Base-by-base conservation (phyloP, 306 rosid genomes). In the Vachellia pachyceras region DNA sequence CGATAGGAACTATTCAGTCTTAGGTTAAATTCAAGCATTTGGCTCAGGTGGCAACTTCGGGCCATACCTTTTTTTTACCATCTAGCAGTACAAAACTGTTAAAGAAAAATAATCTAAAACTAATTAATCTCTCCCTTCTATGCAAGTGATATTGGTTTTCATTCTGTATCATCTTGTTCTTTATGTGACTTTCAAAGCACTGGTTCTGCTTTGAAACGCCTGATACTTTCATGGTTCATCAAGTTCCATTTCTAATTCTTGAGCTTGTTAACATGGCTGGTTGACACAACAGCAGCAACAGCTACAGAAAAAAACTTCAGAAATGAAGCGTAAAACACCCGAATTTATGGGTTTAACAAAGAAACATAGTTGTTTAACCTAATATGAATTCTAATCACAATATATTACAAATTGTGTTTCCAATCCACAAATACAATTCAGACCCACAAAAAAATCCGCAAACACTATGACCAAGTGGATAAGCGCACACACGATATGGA, bases 321-420 rank as follows among this genome's bases (percentile, higher is more conserved):
- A 7, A 39, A 18, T 40, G 50, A 67, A 67, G 40, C 10, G 12
- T 67, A 40, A 39, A 37, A 66, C 14, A 20, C 72, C 10, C 23
- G 9, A 39, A 67, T 67, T n/a, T 2, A 29, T 29, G 33, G 33
- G 33, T 29, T 29, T 29, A 29, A 29, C 33, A 29, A 29, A 29
- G 33, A 29, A 29, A 29, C 33, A 29, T 29, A 29, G 2, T 29
- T 29, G 33, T 29, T 29, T 44, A 17, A 44, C 55, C 55, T 64
- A 17, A 42, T 47, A 83, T 72, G 29, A 42, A 40, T 83, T 42
- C 44, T 54, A 66, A 29, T 55, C 64, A 41, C 72, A 41, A 73
- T 17, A 10, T 70, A 37, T 58, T 17, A 55, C 13, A 18, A 69
- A 66, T 40, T 65, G 61, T 83, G 45, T 52, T 72, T 64, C 5